Percentiles rank a stretch among this genome's conserved stretches.
Evolutionary conservation across 257 asterid genomes (phyloP).

Genomic region (Solanum chilense): DNA sequence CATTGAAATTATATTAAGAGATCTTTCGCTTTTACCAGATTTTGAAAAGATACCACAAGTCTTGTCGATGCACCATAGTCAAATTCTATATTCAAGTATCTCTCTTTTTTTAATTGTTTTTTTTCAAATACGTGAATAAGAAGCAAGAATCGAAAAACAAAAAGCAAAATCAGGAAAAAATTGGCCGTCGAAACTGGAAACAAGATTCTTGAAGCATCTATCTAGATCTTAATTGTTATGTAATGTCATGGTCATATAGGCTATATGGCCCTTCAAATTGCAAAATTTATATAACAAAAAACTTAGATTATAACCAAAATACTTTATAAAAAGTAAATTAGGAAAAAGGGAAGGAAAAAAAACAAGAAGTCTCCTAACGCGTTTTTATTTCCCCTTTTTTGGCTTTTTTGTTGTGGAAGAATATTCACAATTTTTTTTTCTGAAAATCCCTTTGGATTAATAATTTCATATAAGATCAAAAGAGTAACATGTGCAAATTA

Average conservation of each 20-base stretch:
- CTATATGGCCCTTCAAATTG: conserved; percentile 6
- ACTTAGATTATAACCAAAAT: not conserved
- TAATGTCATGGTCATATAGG: not conserved
- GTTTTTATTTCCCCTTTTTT: not conserved
- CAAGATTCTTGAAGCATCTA: conserved; percentile 11
- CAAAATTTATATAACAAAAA: not conserved
- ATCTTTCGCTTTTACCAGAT: no score
- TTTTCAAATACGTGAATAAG: not conserved
- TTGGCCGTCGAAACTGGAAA: not conserved
- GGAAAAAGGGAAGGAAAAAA: no score
- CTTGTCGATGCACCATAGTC: not conserved
- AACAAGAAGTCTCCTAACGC: conserved; percentile 1
- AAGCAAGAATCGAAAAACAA: not conserved
- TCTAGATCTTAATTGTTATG: not conserved
- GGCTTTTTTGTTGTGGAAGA: not conserved
- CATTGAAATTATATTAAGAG: no score
- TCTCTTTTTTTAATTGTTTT: no score
- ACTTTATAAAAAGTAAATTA: conserved; percentile 9
- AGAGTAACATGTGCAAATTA: not conserved
- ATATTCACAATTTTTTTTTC: not conserved
- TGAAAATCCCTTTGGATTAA: not conserved
- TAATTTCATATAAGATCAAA: not conserved
- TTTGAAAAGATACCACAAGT: no score
- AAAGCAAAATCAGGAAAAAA: not conserved
- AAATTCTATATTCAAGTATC: not conserved